phyloP scores from a whole-genome alignment of 805 yeast genomes.

The Saccharomycopsis vini region DNA sequence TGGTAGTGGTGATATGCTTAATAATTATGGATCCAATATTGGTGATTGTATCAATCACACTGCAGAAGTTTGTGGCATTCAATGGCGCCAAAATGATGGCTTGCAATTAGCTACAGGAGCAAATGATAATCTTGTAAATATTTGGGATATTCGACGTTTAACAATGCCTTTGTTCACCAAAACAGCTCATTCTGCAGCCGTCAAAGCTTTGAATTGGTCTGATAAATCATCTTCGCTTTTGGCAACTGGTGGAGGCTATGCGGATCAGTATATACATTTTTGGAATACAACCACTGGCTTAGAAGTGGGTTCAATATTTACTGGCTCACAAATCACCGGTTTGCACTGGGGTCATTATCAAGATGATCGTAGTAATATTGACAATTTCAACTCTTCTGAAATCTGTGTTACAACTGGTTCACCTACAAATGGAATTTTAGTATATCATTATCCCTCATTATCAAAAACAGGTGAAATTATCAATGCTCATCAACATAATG shows the following conservation, averaged over 20 bases:
- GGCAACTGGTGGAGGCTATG: constrained; percentile 95
- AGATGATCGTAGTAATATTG: constrained; percentile 42
- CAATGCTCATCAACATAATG: constrained; percentile 87
- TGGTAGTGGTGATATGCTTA: too few species aligned
- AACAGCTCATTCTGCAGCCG: constrained; percentile 84
- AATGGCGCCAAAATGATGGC: constrained; percentile 80
- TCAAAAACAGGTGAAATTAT: constrained; percentile 79
- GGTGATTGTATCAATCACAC: too few species aligned
- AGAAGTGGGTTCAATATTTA: constrained; percentile 72
- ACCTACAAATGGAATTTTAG: constrained; percentile 74
- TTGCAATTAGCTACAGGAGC: constrained; percentile 85
- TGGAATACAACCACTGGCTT: constrained; percentile 94
- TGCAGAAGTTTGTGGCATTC: constrained; percentile 90
- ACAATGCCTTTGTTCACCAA: constrained; percentile 63
- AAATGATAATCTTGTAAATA: constrained; percentile 83
- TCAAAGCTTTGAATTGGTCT: constrained; percentile 91
- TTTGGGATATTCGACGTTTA: constrained; percentile 81
- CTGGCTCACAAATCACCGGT: constrained; percentile 92
- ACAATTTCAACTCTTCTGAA: constrained; percentile 51
- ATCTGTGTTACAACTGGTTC: constrained; percentile 89
- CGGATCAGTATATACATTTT: constrained; percentile 80
- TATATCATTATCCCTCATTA: constrained; percentile 79
- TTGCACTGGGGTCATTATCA: constrained; percentile 91
- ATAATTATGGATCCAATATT: constrained; percentile 32
- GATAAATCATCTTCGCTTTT: constrained; percentile 73